Evolutionary conservation across 1,284 basidiomycete genomes (phyloP).

Genomic region (Sanguinoderma infundibulare): DNA sequence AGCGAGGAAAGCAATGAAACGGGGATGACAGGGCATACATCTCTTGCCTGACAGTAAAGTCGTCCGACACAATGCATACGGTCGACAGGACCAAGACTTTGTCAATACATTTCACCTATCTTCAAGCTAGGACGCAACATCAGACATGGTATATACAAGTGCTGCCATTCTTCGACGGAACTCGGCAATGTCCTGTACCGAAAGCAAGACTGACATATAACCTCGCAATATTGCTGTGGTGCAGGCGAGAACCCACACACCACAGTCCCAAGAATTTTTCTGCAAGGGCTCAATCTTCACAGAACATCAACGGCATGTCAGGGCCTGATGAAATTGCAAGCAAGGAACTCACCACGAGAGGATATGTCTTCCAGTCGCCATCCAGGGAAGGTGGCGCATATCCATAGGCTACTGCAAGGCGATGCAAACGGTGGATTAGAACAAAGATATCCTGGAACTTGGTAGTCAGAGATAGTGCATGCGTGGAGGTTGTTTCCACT

Average conservation of each 20-base stretch:
- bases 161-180: background rate
- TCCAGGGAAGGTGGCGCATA: background rate
- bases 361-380: background rate
- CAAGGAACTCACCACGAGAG: background rate
- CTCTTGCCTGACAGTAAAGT: too few species aligned
- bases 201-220: background rate
- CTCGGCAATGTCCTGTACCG: background rate
- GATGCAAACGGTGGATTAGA: background rate
- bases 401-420: background rate
- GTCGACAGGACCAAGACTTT: too few species aligned
- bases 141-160: background rate
- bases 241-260: background rate
- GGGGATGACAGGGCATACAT: too few species aligned
- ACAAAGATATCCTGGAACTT: background rate
- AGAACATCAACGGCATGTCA: background rate
- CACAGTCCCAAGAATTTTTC: background rate
- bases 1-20: too few species aligned
- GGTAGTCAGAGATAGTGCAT: background rate
- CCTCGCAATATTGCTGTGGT: background rate
- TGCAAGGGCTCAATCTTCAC: background rate
- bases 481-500: background rate
- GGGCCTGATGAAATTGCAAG: too few species aligned
- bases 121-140: too few species aligned
- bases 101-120: too few species aligned
- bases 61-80: too few species aligned